Evolutionary conservation across 106 monocot genomes (phyloP), one percentile per base, ranked within the genome.

Genomic region (Dioscorea alata): DNA sequence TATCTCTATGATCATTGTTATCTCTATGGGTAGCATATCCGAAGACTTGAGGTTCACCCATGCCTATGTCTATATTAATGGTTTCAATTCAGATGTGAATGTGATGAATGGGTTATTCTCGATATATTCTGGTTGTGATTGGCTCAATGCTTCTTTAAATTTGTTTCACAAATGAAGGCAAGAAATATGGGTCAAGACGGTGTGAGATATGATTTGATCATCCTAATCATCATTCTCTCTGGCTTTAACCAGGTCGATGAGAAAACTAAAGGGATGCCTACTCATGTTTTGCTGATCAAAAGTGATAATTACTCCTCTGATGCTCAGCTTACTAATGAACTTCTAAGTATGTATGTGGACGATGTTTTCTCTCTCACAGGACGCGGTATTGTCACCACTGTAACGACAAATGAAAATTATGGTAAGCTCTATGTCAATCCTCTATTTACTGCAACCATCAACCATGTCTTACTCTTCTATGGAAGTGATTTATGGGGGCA

Each of bases 401-500:
- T 71, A 51, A 84, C 90, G 20, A 87, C 94, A 4, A 90, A 90
- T 64, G 69, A 85, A 17, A 82, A 79, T 35, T 86, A 90, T 16
- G 81, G 90, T 13, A 89, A 86, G 65, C 87, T 94, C 19, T 90
- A 94, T 61, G 73, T 94, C 50, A 90, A 87, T 42, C 82, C 94
- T 35, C 76, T 94, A 64, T 85, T 90, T 56, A 85, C 84, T 0
- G 90, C 87, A 16, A 94, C 90, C 5, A 48, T 94, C 22, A 78
- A 80, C 25, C 94, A 94, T 72, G 90, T 94, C 18, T 35, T 74
- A 42, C 82, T 94, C 28, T 94, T 94, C 68, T 69, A 94, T 70
- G 94, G 94, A 42, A 85, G 88, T 32, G 88, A 93, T 54, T 89
- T 93, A 28, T 93, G 89, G 93, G 89, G 69, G 72, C 89, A 93